phyloP scores from a whole-genome alignment of 2,329 filamentous ascomycete genomes.

The Phialemonium atrogriseum region DNA sequence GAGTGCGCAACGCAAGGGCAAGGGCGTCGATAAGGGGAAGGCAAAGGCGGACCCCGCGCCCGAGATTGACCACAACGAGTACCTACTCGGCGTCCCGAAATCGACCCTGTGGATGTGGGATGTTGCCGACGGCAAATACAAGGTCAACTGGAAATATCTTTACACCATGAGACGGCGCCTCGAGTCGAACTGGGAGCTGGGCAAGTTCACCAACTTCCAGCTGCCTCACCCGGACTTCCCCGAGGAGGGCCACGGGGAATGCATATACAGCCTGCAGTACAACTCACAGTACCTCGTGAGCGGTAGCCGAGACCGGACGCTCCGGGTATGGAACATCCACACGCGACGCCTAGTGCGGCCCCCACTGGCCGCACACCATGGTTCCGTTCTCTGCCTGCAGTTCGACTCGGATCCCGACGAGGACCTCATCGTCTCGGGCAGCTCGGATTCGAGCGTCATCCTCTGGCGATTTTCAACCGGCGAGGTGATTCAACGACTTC shows the following conservation, averaged over 20 bases:
- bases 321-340: conserved; percentile 84
- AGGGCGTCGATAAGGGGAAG: conserved; percentile 18
- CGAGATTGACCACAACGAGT: conserved; percentile 17
- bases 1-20: conserved; percentile 19
- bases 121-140: conserved; percentile 38
- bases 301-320: conserved; percentile 79
- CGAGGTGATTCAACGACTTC: conserved; percentile 66
- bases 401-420: conserved; percentile 84
- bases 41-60: conserved; percentile 17
- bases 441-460: conserved; percentile 84
- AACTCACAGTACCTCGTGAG: conserved; percentile 80
- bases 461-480: conserved; percentile 93
- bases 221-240: conserved; percentile 75
- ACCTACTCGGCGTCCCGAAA: conserved; percentile 24
- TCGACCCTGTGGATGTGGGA: conserved; percentile 46
- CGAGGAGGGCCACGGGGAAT: conserved; percentile 81
- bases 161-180: conserved; percentile 80
- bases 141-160: conserved; percentile 85
- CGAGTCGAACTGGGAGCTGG: conserved; percentile 86
- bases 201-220: conserved; percentile 77
- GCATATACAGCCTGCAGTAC: conserved; percentile 92
- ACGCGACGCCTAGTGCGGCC: conserved; percentile 66
- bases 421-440: conserved; percentile 90
- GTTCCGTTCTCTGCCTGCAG: conserved; percentile 88
- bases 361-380: conserved; percentile 69